Conservation (phyloP, 129 eudicot species). For the Pulicaria dysenterica region DNA sequence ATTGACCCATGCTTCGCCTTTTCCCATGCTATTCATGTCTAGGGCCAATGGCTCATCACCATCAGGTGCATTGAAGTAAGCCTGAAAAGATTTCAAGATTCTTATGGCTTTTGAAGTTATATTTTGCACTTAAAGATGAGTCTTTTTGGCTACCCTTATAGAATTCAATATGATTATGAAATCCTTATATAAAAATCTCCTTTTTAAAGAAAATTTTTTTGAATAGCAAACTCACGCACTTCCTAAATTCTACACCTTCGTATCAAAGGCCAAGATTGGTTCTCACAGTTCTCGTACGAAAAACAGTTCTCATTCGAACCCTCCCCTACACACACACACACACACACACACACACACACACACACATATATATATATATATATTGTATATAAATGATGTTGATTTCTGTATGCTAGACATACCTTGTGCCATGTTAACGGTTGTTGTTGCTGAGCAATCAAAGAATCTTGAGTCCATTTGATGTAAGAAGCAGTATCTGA, state of each 20-base stretch:
- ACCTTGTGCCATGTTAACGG: conserved; percentile 99
- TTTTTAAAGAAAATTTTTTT: too few relatives aligned
- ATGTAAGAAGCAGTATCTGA: conserved; percentile 55
- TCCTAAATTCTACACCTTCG: too few relatives aligned
- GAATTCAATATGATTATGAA: neutral
- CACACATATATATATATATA: too few relatives aligned
- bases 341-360: too few relatives aligned
- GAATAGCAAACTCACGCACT: too few relatives aligned
- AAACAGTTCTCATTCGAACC: too few relatives aligned
- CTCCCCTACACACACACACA: too few relatives aligned
- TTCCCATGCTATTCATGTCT: conserved; percentile 96
- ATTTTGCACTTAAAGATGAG: conserved; percentile 2
- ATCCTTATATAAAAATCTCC: neutral
- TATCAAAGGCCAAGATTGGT: too few relatives aligned
- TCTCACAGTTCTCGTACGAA: too few relatives aligned
- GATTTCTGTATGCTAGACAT: conserved; percentile 9
- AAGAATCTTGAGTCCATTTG: conserved; percentile 76
- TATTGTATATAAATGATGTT: too few relatives aligned
- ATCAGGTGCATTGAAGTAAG: conserved; percentile 76
- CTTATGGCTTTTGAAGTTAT: conserved; percentile 10
- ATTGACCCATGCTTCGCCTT: conserved; percentile 94
- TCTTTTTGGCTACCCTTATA: conserved; percentile 25
- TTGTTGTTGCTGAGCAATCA: conserved; percentile 67
- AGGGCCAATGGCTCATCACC: conserved; percentile 88
- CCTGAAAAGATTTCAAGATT: conserved; percentile 49